Conservation (phyloP, 345 rosid species). For the Syzygium oleosum region DNA sequence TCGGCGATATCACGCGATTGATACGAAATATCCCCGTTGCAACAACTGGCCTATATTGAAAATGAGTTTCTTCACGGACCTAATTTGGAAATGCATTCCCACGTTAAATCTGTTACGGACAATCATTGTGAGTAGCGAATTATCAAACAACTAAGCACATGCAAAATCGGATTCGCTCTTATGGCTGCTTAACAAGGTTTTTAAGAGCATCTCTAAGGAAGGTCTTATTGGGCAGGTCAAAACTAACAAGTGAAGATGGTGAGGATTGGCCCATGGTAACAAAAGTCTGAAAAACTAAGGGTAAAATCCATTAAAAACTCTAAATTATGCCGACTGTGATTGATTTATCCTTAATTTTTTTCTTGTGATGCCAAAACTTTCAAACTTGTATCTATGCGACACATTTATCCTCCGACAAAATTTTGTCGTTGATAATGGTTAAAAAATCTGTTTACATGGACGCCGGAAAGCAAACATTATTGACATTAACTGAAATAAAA, state of each 20-base stretch:
- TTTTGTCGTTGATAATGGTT: too few species aligned
- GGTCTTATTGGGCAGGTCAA: too few species aligned
- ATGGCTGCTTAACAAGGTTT: not conserved
- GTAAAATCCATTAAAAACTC: too few species aligned
- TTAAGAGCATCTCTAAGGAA: not conserved
- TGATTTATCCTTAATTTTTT: too few species aligned
- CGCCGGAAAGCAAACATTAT: too few species aligned
- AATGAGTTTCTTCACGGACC: not conserved
- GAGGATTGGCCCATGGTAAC: not conserved
- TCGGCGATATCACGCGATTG: not conserved
- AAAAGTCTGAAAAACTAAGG: not conserved
- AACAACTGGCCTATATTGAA: not conserved
- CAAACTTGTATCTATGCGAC: too few species aligned
- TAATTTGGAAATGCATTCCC: not conserved
- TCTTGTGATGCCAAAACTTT: too few species aligned
- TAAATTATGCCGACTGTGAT: too few species aligned
- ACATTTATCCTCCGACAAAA: too few species aligned
- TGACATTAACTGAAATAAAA: too few species aligned
- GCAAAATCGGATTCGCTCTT: not conserved
- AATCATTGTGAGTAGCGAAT: not conserved
- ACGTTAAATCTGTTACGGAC: not conserved
- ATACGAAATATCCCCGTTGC: not conserved
- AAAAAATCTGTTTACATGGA: too few species aligned
- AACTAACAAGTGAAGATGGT: not conserved
- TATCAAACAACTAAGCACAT: not conserved